A percentile compares a stretch with the other conserved stretches of the same genome.
phyloP scores from a whole-genome alignment of 169 alveolate species.

The Eimeria sp. region DNA sequence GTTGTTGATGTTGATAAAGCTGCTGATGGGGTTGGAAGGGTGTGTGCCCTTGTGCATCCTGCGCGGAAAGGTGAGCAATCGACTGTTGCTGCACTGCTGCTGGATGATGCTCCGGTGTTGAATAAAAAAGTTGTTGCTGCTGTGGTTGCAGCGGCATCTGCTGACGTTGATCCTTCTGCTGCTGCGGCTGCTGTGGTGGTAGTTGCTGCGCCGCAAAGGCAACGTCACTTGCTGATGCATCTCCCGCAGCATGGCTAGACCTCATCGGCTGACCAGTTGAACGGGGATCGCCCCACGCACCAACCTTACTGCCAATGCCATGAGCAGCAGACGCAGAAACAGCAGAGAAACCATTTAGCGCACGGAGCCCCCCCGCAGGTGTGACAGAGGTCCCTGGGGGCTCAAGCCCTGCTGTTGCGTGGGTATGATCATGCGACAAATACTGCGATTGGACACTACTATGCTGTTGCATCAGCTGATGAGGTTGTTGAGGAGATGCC shows the following conservation, averaged over 20 bases:
- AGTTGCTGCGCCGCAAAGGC: slow-evolving; percentile 1
- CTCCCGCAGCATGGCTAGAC: neutral
- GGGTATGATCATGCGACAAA: neutral
- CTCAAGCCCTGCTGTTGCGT: neutral
- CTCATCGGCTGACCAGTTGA: neutral
- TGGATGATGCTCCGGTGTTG: neutral
- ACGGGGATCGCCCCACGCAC: neutral
- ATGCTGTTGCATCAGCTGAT: neutral
- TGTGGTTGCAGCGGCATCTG: slow-evolving; percentile 13
- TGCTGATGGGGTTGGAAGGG: slow-evolving; percentile 38
- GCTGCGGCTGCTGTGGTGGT: slow-evolving; percentile 20
- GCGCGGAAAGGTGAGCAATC: neutral
- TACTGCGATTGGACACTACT: neutral
- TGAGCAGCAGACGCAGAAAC: slow-evolving; percentile 1
- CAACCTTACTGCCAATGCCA: neutral
- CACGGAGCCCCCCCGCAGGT: neutral
- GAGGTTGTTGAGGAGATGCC: slow-evolving; percentile 1
- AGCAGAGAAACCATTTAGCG: neutral
- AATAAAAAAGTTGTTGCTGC: slow-evolving; percentile 12
- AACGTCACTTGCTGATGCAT: neutral
- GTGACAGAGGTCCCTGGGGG: neutral
- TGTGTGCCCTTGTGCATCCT: neutral
- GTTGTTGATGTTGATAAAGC: slow-evolving; percentile 15
- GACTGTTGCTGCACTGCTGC: neutral
- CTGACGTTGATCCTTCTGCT: neutral